Evolutionary conservation across 805 yeast species (phyloP), one percentile per base, ranked within the genome.

Genomic region (Phaffomyces antillensis): DNA sequence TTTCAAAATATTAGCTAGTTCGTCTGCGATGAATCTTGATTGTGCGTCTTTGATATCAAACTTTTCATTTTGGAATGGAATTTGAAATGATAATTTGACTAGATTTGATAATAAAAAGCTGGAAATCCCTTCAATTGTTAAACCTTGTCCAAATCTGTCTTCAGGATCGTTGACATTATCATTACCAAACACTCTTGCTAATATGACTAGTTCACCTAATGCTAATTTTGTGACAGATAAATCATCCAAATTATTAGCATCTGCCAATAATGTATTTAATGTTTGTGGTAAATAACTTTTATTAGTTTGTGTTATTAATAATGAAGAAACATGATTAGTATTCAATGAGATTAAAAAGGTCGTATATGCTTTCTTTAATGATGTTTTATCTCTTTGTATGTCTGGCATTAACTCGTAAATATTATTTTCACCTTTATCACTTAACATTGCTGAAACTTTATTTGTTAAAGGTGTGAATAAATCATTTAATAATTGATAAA

Each of bases 1-100:
- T 52, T 79, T 83, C 59, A 90, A 75, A 20, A 88, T 66, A 37
- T 77, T 68, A 1, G 93, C 78, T 13, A 86, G 69, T 57, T 91
- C 99, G 52, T 79, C 77, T 2, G 88, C 81, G 34, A 86, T 72
- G 47, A 81, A 72, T 56, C 91, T 74, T 52, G 76, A 77, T 59
- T 86, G 90, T 5, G 95, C 95, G 61, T 89, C 96, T 51, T 79
- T 77, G 40, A 81, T 67, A 56, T 83, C 77, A 54, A 83, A 81
- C 33, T 72, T 74, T 30, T 75, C 74, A 32, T 81, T 75, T 53
- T 83, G 81, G 60, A 86, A 81, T n/a, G 95, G 87, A 40, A 88
- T 68, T 61, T 87, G 90, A 67, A 88, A 85, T 32, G 82, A 72
- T 44, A 86, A 66, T 41, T 82, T 75, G 4, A 89, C 74, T 25